Percentiles rank a stretch among this genome's conserved stretches.
These are phyloP conservation scores for Penstemon newberryi DNA, from an alignment of 257 asterid species.

Conservation along the genomic window DNA sequence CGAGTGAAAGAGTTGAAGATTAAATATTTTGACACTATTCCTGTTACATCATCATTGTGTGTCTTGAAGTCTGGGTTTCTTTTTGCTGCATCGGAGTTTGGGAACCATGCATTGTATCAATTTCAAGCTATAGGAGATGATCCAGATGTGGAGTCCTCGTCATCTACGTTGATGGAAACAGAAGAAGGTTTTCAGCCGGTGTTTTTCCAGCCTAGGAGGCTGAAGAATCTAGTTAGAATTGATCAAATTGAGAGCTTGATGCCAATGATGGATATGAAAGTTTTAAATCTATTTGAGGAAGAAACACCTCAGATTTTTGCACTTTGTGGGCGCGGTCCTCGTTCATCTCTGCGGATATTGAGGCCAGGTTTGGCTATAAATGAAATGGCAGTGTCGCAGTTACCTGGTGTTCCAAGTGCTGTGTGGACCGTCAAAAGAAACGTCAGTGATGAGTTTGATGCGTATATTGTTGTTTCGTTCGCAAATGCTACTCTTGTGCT, in stretches of 20 bases:
- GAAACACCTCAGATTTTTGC: conserved; percentile 95
- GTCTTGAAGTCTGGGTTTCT: conserved; percentile 95
- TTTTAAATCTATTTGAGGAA: conserved; percentile 84
- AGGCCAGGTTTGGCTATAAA: conserved; percentile 97
- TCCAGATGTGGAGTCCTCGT: conserved; percentile 93
- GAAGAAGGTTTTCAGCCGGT: conserved; percentile 99
- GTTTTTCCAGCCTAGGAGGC: conserved; percentile 92
- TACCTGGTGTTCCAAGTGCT: conserved; percentile 99
- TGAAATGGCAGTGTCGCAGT: conserved; percentile 98
- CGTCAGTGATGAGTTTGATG: conserved; percentile 92
- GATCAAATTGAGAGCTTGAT: conserved; percentile 94
- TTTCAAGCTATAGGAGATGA: conserved; percentile 96
- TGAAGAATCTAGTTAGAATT: conserved; percentile 87
- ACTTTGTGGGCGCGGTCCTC: conserved; percentile 97
- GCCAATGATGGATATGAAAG: conserved; percentile 96
- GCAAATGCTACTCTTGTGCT: conserved; percentile 99
- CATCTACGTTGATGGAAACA: conserved; percentile 91
- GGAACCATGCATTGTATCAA: conserved; percentile 95
- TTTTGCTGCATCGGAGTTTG: conserved; percentile 98
- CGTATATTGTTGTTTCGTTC: conserved; percentile 95
- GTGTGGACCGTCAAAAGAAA: conserved; percentile 98
- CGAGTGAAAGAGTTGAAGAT: conserved; percentile 87
- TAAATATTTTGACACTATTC: conserved; percentile 93
- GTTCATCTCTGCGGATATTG: conserved; percentile 80
- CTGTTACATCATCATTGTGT: conserved; percentile 88